A percentile compares a stretch with the other conserved stretches of the same genome.
These are phyloP conservation scores for Penicillium sp. DNA, from an alignment of 2,329 filamentous ascomycete genomes.

Conservation along the genomic window DNA sequence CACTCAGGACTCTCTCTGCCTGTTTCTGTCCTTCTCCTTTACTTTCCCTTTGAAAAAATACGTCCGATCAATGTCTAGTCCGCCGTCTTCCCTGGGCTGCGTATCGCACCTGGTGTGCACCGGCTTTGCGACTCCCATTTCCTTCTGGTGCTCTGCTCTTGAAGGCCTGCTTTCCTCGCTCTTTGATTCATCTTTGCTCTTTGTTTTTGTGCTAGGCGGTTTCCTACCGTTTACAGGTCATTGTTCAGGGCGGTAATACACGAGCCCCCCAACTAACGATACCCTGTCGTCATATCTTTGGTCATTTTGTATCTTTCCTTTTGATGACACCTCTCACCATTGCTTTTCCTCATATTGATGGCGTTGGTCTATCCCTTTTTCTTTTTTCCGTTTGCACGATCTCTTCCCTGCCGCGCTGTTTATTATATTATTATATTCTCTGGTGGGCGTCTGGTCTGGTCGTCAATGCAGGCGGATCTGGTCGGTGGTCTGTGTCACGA, in stretches of 20 bases:
- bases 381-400: too few species aligned
- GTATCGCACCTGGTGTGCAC: conserved; percentile 8
- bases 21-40: not conserved
- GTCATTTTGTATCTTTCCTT: conserved; percentile 12
- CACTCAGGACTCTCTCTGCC: not conserved
- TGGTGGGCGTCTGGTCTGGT: not conserved
- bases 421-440: not conserved
- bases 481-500: too few species aligned
- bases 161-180: not conserved
- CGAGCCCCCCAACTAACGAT: conserved; percentile 38
- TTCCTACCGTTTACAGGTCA: conserved; percentile 21
- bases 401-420: too few species aligned
- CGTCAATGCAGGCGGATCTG: too few species aligned
- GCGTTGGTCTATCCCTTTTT: conserved; percentile 14
- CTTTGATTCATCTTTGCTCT: conserved; percentile 5
- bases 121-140: conserved; percentile 4
- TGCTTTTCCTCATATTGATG: conserved; percentile 10
- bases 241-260: conserved; percentile 38
- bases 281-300: conserved; percentile 27
- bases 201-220: conserved; percentile 15
- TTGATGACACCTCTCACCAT: conserved; percentile 3
- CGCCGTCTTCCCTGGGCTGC: not conserved
- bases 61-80: not conserved
- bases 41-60: not conserved
- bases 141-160: not conserved